Base-by-base conservation (phyloP, 768 basidiomycete genomes). In the Boletus barrowsii region DNA sequence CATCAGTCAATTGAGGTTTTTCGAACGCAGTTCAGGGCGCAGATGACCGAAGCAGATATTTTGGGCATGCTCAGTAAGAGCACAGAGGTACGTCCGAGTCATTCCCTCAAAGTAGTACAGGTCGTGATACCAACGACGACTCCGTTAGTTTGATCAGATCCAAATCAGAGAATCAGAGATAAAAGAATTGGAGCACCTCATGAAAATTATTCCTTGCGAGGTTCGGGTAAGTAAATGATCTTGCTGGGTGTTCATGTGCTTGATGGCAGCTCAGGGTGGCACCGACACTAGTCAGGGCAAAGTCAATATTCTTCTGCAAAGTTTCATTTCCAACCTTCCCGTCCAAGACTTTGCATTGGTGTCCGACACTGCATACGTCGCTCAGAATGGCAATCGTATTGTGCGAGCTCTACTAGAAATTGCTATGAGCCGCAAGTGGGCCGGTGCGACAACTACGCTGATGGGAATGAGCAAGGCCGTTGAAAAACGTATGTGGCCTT, bases 291-390 rank as follows among this genome's bases (percentile, higher is more conserved):
- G 79, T 55, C 83, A 76, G 70, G 92, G 83, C 45, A 99, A 99
- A 74, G 93, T 95, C 72, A 98, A 98, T 69, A 90, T 98, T 56
- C 79, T 98, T 17, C 76, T 99, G 20, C 97, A 99, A 72, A 88
- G 83, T 1, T 90, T 83, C 69, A 93, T 99, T 58, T 97, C 93
- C 36, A 75, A 81, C 43, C 78, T 83, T 42, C 74, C 76, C n/a
- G 75, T 97, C 14, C 89, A 97, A 56, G 97, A 99, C 71, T 99
- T 97, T 63, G 97, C 97, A 10, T 76, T 99, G 54, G 87, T 98
- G 8, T 98, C 97, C 1, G 97, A 99, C 66, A 88, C 84, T 65
- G 92, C 87, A 2, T 99, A 96, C 66, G 92, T 86, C 40, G 90
- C 94, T 22, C 95, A 98, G 67, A 99, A 98, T 63, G 90, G 87